phyloP scores from a whole-genome alignment of 2,329 filamentous ascomycete genomes.

The Rhytidhysteron rufulum region DNA sequence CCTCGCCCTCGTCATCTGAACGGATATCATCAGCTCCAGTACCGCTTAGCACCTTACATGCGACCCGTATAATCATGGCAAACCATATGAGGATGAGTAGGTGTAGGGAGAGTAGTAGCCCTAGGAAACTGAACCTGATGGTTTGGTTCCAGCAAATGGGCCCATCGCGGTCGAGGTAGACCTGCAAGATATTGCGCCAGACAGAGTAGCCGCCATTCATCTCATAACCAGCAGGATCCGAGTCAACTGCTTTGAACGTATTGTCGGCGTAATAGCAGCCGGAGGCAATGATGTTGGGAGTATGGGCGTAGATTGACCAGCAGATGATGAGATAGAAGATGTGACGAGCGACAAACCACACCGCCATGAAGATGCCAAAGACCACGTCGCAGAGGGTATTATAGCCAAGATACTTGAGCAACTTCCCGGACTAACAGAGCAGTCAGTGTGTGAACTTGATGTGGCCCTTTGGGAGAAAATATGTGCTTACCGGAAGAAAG shows the following conservation, averaged over 20 bases:
- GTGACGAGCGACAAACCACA: slow-evolving; percentile 82
- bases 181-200: slow-evolving; percentile 63
- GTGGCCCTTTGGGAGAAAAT: no score
- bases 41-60: slow-evolving; percentile 73
- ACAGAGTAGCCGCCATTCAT: slow-evolving; percentile 40
- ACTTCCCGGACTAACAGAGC: slow-evolving; percentile 80
- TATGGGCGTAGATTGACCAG: slow-evolving; percentile 73
- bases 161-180: slow-evolving; percentile 67
- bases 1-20: slow-evolving; percentile 79
- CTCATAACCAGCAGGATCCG: slow-evolving; percentile 36
- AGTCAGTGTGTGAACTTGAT: no score
- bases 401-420: slow-evolving; percentile 80
- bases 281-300: slow-evolving; percentile 57
- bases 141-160: slow-evolving; percentile 74
- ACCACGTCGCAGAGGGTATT: slow-evolving; percentile 72
- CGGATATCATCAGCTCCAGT: slow-evolving; percentile 77
- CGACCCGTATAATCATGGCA: slow-evolving; percentile 78
- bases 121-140: slow-evolving; percentile 74
- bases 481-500: slow-evolving; percentile 65
- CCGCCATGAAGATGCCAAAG: slow-evolving; percentile 81
- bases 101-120: slow-evolving; percentile 73
- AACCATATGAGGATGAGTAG: slow-evolving; percentile 84
- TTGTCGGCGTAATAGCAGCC: slow-evolving; percentile 67
- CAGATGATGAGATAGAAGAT: slow-evolving; percentile 73
- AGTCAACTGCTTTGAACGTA: slow-evolving; percentile 53